Base-by-base conservation (phyloP, 352 stramenopile species). In the Phytopythium kandeliae region DNA sequence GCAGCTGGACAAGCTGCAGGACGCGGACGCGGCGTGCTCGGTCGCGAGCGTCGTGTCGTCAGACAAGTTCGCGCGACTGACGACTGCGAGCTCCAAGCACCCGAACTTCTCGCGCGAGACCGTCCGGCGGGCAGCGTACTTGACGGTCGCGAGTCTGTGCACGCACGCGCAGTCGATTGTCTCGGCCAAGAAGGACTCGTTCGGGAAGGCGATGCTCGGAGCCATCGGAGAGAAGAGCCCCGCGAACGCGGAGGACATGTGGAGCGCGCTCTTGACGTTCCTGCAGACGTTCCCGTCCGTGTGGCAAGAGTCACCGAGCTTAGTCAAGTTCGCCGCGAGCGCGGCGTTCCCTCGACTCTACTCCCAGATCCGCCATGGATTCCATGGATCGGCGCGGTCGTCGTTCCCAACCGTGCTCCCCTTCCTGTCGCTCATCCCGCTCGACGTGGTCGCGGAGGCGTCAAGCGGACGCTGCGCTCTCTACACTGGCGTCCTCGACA, bases 351-450 rank as follows among this genome's bases (percentile, higher is more conserved):
- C 84, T 0, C 74, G 76, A 5, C 48, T 91, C 0, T 86, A 90
- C 58, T 65, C 84, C 8, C 76, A 88, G 38, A 75, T 91, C 9
- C 67, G 82, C 33, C 80, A 91, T 50, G 84, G 80, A 8, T 92
- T 91, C 45, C 79, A 86, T 45, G 84, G 84, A 17, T 90, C 81
- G 11, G 71, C 75, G n/a, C 57, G 59, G 16, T 67, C 65, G 1
- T 92, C 80, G 21, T 89, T 89, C 33, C 74, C 77, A 1, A 85
- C 71, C 3, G 45, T 94, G 25, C 48, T 94, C 30, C 84, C 84
- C 2, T 55, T 94, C 26, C 55, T 94, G 38, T 89, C 84, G 30
- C 63, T 86, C 58, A 55, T 92, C n/a, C 84, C 84, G 5, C 54
- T 90, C 35, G 62, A 72, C 30, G 62, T 85, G 0, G 62, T 78